These are phyloP conservation scores for Leccinum angustisporum DNA, from an alignment of 1,284 basidiomycete species.

Conservation along the genomic window DNA sequence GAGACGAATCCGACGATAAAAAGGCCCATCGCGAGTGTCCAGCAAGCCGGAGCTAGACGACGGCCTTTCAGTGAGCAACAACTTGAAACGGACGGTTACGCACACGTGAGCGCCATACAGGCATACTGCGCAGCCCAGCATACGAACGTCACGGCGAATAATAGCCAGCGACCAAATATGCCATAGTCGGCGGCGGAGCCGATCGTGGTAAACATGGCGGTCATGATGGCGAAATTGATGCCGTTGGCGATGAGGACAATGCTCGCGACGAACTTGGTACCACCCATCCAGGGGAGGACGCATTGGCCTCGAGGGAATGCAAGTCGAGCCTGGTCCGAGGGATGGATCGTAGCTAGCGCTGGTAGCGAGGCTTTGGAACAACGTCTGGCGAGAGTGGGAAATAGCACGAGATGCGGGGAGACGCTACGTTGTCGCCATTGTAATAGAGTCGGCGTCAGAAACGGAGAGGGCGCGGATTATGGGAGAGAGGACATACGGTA, in stretches of 20 bases:
- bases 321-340: conserved; percentile 65
- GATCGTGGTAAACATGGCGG: conserved; percentile 76
- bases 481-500: conserved; percentile 45
- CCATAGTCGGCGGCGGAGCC: conserved; percentile 84
- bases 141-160: conserved; percentile 68
- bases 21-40: conserved; percentile 63
- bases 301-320: conserved; percentile 64
- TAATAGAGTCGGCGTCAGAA: conserved; percentile 46
- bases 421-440: conserved; percentile 65
- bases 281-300: conserved; percentile 70
- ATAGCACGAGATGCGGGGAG: background rate
- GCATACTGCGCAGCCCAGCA: conserved; percentile 82
- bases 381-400: conserved; percentile 42
- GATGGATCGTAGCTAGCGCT: conserved; percentile 68
- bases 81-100: conserved; percentile 17
- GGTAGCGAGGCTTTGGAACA: conserved; percentile 72
- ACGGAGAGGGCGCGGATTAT: background rate
- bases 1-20: too few relatives aligned
- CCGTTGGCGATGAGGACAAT: conserved; percentile 76
- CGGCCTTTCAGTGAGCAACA: background rate
- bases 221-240: conserved; percentile 78
- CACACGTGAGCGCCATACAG: conserved; percentile 69
- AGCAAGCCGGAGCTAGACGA: conserved; percentile 57
- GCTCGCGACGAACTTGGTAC: conserved; percentile 70
- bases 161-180: conserved; percentile 73